Percentiles rank a stretch among this genome's conserved stretches.
phyloP scores from a whole-genome alignment of 352 stramenopile species.

The Hyphochytrium catenoides region DNA sequence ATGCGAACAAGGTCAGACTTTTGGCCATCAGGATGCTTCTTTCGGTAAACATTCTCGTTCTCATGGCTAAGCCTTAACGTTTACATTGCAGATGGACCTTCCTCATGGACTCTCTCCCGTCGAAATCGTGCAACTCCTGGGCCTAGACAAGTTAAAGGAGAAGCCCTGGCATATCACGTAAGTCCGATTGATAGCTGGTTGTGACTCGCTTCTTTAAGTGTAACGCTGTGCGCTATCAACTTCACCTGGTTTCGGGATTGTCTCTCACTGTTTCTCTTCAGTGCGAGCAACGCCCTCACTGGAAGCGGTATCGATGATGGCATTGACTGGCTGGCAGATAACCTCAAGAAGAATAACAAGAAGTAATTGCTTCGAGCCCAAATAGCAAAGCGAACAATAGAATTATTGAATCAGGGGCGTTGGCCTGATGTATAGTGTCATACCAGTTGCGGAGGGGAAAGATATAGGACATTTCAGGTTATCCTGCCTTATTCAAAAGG shows the following conservation, averaged over 20 bases:
- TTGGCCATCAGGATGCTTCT: not conserved
- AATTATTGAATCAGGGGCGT: no score
- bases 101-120: conserved; percentile 32
- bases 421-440: no score
- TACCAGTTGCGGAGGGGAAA: no score
- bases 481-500: no score
- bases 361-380: no score
- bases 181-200: conserved; percentile 6
- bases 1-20: conserved; percentile 35
- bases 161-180: conserved; percentile 63
- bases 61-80: not conserved
- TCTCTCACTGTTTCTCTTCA: conserved; percentile 7
- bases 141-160: conserved; percentile 39
- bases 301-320: conserved; percentile 47
- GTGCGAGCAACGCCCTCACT: conserved; percentile 49
- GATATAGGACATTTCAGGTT: no score
- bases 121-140: conserved; percentile 48
- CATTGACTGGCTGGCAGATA: conserved; percentile 45
- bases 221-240: not conserved
- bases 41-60: not conserved
- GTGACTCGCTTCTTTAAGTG: not conserved
- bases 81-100: conserved; percentile 24
- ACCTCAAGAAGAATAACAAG: conserved; percentile 35
- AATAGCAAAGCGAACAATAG: no score
- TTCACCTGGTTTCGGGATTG: not conserved